Evolutionary conservation across 75 land plant species (phyloP).

Genomic region (Pinus taeda): DNA sequence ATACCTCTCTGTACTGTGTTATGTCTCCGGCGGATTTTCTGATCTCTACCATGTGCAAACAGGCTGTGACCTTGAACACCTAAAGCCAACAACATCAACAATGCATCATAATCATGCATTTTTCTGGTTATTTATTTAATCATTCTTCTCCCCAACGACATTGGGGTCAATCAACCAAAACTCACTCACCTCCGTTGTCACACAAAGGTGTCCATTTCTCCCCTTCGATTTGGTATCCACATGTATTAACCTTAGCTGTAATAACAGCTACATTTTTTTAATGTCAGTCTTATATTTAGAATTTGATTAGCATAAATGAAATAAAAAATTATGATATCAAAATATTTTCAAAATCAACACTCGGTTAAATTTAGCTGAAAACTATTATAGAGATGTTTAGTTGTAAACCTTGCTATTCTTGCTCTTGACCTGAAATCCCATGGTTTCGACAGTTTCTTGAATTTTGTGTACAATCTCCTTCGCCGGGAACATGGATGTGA

Average conservation of each 20-base stretch:
- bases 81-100: neutral
- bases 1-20: neutral
- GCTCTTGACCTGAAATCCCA: conserved; percentile 55
- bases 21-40: conserved; percentile 22
- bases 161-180: conserved; percentile 23
- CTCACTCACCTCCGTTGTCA: conserved; percentile 4
- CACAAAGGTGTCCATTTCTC: conserved; percentile 29
- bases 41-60: conserved; percentile 54
- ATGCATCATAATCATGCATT: neutral
- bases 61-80: conserved; percentile 65
- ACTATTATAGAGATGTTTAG: neutral
- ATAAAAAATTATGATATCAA: no score
- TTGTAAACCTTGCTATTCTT: conserved; percentile 53
- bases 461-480: conserved; percentile 63
- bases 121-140: no score
- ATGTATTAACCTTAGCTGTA: conserved; percentile 45
- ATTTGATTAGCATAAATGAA: no score
- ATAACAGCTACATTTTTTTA: neutral
- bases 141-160: neutral
- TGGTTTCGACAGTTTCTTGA: conserved; percentile 38
- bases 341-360: no score
- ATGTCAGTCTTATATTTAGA: no score
- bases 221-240: conserved; percentile 18
- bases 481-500: conserved; percentile 51
- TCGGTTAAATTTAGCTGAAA: neutral